Conservation (phyloP, 2,329 filamentous ascomycete genomes). For the Anthostomella pinea region DNA sequence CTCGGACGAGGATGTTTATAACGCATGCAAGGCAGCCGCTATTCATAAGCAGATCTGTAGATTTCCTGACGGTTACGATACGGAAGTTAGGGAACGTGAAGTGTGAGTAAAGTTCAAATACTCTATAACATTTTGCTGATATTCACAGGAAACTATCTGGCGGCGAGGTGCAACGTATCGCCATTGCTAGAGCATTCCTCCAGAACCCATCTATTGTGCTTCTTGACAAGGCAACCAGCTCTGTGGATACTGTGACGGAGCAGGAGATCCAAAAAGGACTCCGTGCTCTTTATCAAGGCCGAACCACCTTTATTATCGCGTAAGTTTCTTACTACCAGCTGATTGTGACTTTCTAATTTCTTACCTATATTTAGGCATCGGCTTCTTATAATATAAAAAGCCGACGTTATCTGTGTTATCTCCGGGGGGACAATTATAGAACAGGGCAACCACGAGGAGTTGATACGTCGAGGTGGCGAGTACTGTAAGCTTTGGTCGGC, state of each 20-base stretch:
- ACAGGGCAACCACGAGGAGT: constrained; percentile 57
- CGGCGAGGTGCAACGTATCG: constrained; percentile 64
- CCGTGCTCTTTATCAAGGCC: constrained; percentile 53
- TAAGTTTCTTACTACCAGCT: constrained; percentile 33
- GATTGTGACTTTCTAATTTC: constrained; percentile 6
- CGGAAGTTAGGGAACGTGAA: constrained; percentile 52
- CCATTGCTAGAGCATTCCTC: constrained; percentile 68
- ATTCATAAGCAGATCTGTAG: constrained; percentile 54
- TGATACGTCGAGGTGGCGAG: constrained; percentile 55
- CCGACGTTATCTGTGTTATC: constrained; percentile 65
- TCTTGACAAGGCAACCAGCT: constrained; percentile 76
- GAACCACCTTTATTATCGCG: constrained; percentile 67
- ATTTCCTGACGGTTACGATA: constrained; percentile 52
- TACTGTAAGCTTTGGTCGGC: constrained; percentile 66
- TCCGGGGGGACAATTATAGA: constrained; percentile 62
- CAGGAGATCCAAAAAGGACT: constrained; percentile 64
- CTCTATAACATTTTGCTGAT: constrained; percentile 15
- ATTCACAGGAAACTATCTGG: constrained; percentile 57
- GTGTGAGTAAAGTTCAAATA: constrained; percentile 35
- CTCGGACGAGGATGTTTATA: constrained; percentile 47
- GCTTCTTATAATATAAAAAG: constrained; percentile 68
- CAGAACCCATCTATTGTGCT: constrained; percentile 73
- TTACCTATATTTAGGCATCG: constrained; percentile 51
- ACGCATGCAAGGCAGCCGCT: constrained; percentile 51
- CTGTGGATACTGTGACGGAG: constrained; percentile 69